These are phyloP conservation scores for Aspergillus costaricaensis DNA, from an alignment of 2,329 filamentous ascomycete species.

Conservation along the genomic window DNA sequence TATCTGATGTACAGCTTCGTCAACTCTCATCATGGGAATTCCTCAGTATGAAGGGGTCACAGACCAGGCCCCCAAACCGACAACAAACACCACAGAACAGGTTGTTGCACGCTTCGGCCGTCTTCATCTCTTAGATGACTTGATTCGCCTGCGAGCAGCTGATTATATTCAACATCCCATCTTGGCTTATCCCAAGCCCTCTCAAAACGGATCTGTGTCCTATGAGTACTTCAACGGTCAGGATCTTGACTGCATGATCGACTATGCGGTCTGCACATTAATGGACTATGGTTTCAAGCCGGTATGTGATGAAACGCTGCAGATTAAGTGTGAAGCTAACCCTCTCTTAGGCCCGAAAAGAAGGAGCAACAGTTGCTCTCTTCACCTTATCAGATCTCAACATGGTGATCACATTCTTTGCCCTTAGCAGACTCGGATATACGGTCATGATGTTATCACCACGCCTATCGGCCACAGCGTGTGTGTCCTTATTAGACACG, in stretches of 20 bases:
- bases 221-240: constrained; percentile 48
- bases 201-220: constrained; percentile 32
- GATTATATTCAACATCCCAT: constrained; percentile 45
- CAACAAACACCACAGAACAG: constrained; percentile 7
- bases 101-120: constrained; percentile 40
- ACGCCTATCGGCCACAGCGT: constrained; percentile 45
- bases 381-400: constrained; percentile 46
- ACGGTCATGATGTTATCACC: constrained; percentile 48
- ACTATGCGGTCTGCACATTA: constrained; percentile 37
- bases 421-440: constrained; percentile 49
- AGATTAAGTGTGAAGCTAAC: background rate
- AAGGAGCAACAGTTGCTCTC: constrained; percentile 38
- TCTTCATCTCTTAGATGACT: constrained; percentile 45
- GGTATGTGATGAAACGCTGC: constrained; percentile 5
- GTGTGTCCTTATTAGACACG: constrained; percentile 42
- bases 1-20: constrained; percentile 1
- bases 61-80: background rate
- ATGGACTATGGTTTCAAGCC: constrained; percentile 26
- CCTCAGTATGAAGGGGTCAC: constrained; percentile 15
- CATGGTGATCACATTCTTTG: constrained; percentile 48
- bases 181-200: constrained; percentile 42
- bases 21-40: constrained; percentile 20
- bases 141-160: constrained; percentile 43
- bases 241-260: constrained; percentile 45
- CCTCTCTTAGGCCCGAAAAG: constrained; percentile 17